Base-by-base conservation (phyloP, 2,329 filamentous ascomycete genomes). In the Paraphaeosphaeria minitans region DNA sequence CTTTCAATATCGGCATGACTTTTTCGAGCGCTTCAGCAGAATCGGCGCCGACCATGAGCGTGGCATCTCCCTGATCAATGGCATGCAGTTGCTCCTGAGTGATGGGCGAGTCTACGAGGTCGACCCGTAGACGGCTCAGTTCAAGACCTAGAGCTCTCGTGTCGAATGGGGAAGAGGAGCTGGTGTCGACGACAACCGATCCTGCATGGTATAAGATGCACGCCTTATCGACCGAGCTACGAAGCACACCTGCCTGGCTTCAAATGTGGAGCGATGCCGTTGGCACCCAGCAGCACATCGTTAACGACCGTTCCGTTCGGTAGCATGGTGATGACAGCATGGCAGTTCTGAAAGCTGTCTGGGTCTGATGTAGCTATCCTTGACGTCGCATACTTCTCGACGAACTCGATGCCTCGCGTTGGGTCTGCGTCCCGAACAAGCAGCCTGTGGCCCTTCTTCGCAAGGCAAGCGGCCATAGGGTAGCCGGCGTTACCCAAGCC, bases 21-120 rank as follows among this genome's bases (percentile, higher is more conserved):
- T 73, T 75, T 29, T 71, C 64, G 31, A 72, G 70, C 7, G 66
- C 66, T 16, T 63, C 60, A 2, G 58, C 39, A 3, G 63, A 64
- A 49, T 68, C 65, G 37, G 71, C 65, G 10, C 68, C 75, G n/a
- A 75, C 73, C 66, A 77, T 76, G 31, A 77, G 59, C 1, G 75
- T 77, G 22, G 71, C 70, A 13, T 72, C 73, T 50, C 70, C 73
- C 8, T 58, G 60, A 46, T 76, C 70, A 19, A 75, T 74, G 7
- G 71, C 74, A 60, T 76, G 73, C 61, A 76, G 72, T 57, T 71
- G 72, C 12, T 74, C 75, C 46, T 77, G 75, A 2, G 74, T 77
- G 41, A 77, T 74, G 29, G 75, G 74, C 4, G 70, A 67, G 52
- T 77, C 75, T 37, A 77, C 66, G 2, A 77, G 69, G 31, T 66